phyloP scores from a whole-genome alignment of 257 asterid genomes.

The Verbascum thapsus region DNA sequence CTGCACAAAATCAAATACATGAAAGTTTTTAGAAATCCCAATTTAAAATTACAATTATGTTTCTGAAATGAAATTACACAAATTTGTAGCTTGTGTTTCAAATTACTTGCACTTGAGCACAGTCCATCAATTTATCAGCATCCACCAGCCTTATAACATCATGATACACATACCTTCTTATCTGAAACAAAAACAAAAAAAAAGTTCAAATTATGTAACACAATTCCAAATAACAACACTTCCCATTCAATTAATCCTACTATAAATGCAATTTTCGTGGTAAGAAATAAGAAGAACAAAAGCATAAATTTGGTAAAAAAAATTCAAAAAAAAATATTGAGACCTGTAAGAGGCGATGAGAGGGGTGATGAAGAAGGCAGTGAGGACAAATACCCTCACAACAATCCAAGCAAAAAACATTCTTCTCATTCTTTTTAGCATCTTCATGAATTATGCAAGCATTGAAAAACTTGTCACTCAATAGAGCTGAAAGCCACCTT shows the following conservation, averaged over 20 bases:
- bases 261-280: no score
- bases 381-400: constrained; percentile 68
- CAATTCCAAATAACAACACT: no score
- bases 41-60: no score
- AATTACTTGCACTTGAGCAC: constrained; percentile 67
- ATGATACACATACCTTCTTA: constrained; percentile 63
- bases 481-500: constrained; percentile 54
- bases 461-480: constrained; percentile 69
- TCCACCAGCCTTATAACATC: constrained; percentile 66
- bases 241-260: no score
- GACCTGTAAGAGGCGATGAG: constrained; percentile 84
- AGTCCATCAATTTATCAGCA: constrained; percentile 56
- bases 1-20: constrained; percentile 28
- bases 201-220: no score
- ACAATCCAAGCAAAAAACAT: constrained; percentile 74
- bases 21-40: not conserved
- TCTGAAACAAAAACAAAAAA: constrained; percentile 27
- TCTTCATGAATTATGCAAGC: constrained; percentile 71
- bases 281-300: no score
- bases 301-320: no score
- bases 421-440: constrained; percentile 69
- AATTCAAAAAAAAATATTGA: no score
- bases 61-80: no score
- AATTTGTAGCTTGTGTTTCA: no score
- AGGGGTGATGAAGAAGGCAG: constrained; percentile 50